Evolutionary conservation across 2,329 filamentous ascomycete genomes (phyloP).

Genomic region (Cladosporium sp.): DNA sequence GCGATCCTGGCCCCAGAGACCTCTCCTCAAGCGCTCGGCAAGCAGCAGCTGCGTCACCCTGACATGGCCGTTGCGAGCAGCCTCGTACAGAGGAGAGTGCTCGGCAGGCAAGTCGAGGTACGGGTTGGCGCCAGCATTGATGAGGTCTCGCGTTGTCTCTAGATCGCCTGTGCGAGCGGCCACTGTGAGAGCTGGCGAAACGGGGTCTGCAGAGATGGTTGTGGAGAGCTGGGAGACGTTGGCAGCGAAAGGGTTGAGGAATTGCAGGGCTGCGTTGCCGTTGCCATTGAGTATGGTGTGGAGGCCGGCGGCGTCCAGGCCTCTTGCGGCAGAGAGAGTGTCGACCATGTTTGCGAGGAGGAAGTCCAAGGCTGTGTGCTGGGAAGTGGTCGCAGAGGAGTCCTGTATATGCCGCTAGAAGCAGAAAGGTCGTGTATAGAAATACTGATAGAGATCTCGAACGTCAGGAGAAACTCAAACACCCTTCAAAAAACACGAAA

Average conservation of each 20-base stretch:
- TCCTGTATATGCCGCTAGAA: not conserved
- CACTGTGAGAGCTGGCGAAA: conserved; percentile 11
- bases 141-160: not conserved
- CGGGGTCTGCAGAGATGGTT: not conserved
- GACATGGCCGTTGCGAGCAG: conserved; percentile 5
- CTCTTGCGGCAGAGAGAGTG: not conserved
- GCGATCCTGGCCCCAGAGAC: conserved; percentile 13
- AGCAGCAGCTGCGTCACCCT: conserved; percentile 14
- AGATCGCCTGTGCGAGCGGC: conserved; percentile 11
- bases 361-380: not conserved
- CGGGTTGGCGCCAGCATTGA: conserved; percentile 7
- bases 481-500: not conserved
- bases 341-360: not conserved
- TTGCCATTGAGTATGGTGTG: conserved; percentile 2
- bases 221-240: not conserved
- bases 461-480: not conserved
- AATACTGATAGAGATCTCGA: not conserved
- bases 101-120: conserved; percentile 9
- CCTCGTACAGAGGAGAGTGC: conserved; percentile 12
- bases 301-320: conserved; percentile 10
- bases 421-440: not conserved
- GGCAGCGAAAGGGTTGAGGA: conserved; percentile 11
- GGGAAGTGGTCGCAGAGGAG: not conserved
- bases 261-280: not conserved
- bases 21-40: conserved; percentile 10